phyloP scores from a whole-genome alignment of 1,284 basidiomycete genomes.

The Somion occarium region DNA sequence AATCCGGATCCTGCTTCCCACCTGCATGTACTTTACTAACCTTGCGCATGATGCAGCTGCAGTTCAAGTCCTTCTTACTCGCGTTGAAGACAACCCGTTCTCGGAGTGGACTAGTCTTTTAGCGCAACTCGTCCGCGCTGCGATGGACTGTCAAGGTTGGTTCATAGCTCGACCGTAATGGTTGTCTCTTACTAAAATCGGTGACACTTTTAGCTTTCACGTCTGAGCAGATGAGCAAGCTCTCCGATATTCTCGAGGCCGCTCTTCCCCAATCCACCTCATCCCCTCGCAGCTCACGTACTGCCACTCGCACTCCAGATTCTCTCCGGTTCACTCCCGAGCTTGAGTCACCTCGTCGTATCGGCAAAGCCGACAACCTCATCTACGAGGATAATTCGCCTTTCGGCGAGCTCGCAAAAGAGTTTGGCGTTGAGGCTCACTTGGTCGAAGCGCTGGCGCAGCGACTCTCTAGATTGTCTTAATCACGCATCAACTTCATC shows the following conservation, averaged over 20 bases:
- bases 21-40: not conserved
- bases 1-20: conserved; percentile 3
- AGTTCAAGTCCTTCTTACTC: conserved; percentile 28
- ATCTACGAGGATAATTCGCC: conserved; percentile 6
- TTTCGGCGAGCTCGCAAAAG: conserved; percentile 55
- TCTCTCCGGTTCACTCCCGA: conserved; percentile 4
- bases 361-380: not conserved
- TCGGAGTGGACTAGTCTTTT: conserved; percentile 36
- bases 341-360: conserved; percentile 5
- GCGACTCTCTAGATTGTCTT: conserved; percentile 39
- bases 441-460: conserved; percentile 66
- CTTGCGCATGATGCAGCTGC: conserved; percentile 27
- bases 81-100: conserved; percentile 31
- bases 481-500: conserved; percentile 9
- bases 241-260: conserved; percentile 32
- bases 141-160: conserved; percentile 53
- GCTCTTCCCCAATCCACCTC: conserved; percentile 25
- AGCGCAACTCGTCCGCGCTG: conserved; percentile 47
- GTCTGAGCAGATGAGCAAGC: conserved; percentile 44
- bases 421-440: conserved; percentile 67
- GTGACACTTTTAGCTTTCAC: conserved; percentile 47
- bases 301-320: conserved; percentile 11
- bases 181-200: not conserved
- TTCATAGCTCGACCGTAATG: not conserved
- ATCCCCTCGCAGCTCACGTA: conserved; percentile 18